Conservation (phyloP, 1,284 basidiomycete species). For the Trametes polyzona region DNA sequence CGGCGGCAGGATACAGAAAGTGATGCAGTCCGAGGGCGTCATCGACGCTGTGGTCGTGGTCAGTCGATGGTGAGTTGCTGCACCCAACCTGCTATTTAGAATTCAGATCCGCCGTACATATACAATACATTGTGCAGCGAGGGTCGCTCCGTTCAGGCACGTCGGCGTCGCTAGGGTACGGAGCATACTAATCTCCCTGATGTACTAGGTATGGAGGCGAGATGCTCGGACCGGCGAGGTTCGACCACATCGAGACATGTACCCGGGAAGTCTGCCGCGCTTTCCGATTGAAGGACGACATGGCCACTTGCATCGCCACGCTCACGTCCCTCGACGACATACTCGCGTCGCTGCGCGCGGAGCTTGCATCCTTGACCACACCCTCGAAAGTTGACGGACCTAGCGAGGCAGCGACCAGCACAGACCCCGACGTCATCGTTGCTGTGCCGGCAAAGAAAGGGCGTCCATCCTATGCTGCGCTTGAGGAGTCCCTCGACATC, state of each 20-base stretch:
- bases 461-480: constrained; percentile 41
- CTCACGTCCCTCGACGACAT: constrained; percentile 66
- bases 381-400: too few species aligned
- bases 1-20: constrained; percentile 62
- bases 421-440: neutral
- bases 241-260: constrained; percentile 78
- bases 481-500: constrained; percentile 45
- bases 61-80: constrained; percentile 72
- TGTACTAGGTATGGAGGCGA: constrained; percentile 75
- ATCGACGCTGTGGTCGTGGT: constrained; percentile 72
- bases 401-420: neutral
- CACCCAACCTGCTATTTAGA: neutral
- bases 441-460: constrained; percentile 24
- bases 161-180: neutral
- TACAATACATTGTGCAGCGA: neutral
- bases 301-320: constrained; percentile 59
- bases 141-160: too few species aligned
- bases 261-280: constrained; percentile 70
- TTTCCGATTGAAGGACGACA: constrained; percentile 68
- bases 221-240: constrained; percentile 71
- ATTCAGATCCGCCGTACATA: neutral
- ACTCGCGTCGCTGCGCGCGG: constrained; percentile 55
- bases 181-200: neutral
- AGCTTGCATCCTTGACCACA: constrained; percentile 41
- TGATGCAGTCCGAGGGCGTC: constrained; percentile 69